Evolutionary conservation across 106 monocot species (phyloP).

Genomic region (Agapanthus africanus): DNA sequence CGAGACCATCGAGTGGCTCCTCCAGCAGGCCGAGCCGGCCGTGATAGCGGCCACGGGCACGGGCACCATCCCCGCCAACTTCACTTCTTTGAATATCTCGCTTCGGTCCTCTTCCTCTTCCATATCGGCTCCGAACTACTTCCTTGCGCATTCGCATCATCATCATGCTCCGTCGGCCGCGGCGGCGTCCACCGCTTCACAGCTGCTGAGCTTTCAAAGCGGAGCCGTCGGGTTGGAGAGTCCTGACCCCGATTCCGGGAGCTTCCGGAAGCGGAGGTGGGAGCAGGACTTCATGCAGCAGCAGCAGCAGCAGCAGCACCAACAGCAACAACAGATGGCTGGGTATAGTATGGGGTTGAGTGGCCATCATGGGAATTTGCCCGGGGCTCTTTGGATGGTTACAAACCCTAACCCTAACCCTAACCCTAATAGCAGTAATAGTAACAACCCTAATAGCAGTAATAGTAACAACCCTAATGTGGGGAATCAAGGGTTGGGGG

Average conservation of each 20-base stretch:
- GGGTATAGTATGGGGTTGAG: slow-evolving; percentile 24
- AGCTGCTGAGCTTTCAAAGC: slow-evolving; percentile 18
- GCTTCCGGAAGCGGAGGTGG: slow-evolving; percentile 49
- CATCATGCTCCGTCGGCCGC: not conserved
- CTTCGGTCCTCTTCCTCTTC: slow-evolving; percentile 45
- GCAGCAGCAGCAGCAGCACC: too few relatives aligned
- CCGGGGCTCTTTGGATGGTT: slow-evolving; percentile 43
- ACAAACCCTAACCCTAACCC: slow-evolving; percentile 43
- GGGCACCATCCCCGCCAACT: slow-evolving; percentile 84
- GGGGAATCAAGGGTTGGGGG: slow-evolving; percentile 3
- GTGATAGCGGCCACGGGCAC: slow-evolving; percentile 84
- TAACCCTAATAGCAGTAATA: not conserved
- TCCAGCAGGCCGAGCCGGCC: slow-evolving; percentile 83
- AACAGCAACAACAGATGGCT: slow-evolving; percentile 39
- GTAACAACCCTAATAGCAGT: not conserved
- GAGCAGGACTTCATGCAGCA: slow-evolving; percentile 15
- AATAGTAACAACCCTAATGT: too few relatives aligned
- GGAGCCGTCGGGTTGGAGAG: slow-evolving; percentile 6
- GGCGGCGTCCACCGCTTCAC: slow-evolving; percentile 9
- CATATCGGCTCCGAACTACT: slow-evolving; percentile 38
- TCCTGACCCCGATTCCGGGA: slow-evolving; percentile 12
- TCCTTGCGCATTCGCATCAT: too few relatives aligned
- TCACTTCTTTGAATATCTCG: slow-evolving; percentile 83
- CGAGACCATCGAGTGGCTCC: slow-evolving; percentile 81
- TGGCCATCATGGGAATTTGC: too few relatives aligned